phyloP scores from a whole-genome alignment of 2,329 filamentous ascomycete species.

The Chrysosporium queenslandicum region DNA sequence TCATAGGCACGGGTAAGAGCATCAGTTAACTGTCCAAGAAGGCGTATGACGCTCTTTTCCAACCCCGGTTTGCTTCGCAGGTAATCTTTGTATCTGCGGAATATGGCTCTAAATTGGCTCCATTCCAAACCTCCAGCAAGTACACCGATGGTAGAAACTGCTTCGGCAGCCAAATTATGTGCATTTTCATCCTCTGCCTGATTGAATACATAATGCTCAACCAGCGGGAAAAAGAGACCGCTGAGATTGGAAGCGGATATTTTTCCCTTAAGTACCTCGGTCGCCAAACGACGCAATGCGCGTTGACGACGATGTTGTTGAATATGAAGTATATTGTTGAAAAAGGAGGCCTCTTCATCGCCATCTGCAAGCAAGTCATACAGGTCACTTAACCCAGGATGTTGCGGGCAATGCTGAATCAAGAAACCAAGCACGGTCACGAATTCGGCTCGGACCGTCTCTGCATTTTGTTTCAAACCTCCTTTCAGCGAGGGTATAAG shows the following conservation, averaged over 20 bases:
- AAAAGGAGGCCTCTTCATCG: conserved; percentile 78
- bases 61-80: conserved; percentile 69
- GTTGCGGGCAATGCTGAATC: conserved; percentile 58
- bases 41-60: conserved; percentile 74
- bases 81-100: conserved; percentile 75
- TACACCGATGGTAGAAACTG: conserved; percentile 67
- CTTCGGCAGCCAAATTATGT: conserved; percentile 76
- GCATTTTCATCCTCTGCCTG: conserved; percentile 64
- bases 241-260: conserved; percentile 69
- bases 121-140: conserved; percentile 72
- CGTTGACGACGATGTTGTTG: conserved; percentile 77
- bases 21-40: conserved; percentile 74
- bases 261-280: conserved; percentile 53
- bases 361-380: conserved; percentile 56
- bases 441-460: conserved; percentile 75
- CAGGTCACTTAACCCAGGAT: conserved; percentile 65
- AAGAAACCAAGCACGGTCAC: conserved; percentile 70
- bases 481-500: conserved; percentile 66
- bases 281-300: conserved; percentile 66
- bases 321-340: conserved; percentile 83
- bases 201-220: conserved; percentile 91
- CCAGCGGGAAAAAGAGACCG: conserved; percentile 77
- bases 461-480: conserved; percentile 67
- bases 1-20: conserved; percentile 49
- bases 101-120: conserved; percentile 76